Base-by-base conservation (phyloP, 306 rosid genomes). In the Glycyrrhiza uralensis region DNA sequence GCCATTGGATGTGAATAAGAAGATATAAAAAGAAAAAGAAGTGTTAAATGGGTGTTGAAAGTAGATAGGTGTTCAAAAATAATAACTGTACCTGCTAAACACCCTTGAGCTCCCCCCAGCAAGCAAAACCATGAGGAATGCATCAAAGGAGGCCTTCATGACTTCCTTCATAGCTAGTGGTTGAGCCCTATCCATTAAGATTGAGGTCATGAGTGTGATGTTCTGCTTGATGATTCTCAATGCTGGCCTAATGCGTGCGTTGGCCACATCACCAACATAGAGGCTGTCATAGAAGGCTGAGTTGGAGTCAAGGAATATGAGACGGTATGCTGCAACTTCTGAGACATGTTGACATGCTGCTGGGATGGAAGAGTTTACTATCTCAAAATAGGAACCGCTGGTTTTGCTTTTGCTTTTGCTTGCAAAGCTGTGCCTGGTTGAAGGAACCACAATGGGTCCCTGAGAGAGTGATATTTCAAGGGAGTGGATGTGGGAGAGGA, bases 301-400 rank as follows among this genome's bases (percentile, higher is more conserved):
- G 55, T 72, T 82, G 5, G 99, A 87, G 70, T 94, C 99, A 0
- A 87, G 93, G 82, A 94, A 94, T 80, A 94, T 84, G 35, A 89
- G 85, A 36, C 99, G 94, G 69, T 84, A 86, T 5, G 93, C 97
- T 0, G 99, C 97, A 1, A 91, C 96, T 87, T 91, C 97, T 3
- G 99, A 85, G 66, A 94, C 91, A 71, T 86, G 83, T 60, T 84
- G 90, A 61, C 87, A 83, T 47, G 95, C 86, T 28, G 86, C 63
- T 84, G 82, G 89, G 36, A 91, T 72, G 46, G 81, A 77, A 11
- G 83, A 38, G 32, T 32, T 74, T 0, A 85, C 54, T 4, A 24
- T 41, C 4, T 94, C 99, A 11, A 94, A 89, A 87, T 82, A 93
- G 17, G 96, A 61, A 23, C 78, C 72, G n/a, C n/a, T n/a, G 0